phyloP scores from a whole-genome alignment of 192 early-diverging fungal species.

The Mortierella alpina region DNA sequence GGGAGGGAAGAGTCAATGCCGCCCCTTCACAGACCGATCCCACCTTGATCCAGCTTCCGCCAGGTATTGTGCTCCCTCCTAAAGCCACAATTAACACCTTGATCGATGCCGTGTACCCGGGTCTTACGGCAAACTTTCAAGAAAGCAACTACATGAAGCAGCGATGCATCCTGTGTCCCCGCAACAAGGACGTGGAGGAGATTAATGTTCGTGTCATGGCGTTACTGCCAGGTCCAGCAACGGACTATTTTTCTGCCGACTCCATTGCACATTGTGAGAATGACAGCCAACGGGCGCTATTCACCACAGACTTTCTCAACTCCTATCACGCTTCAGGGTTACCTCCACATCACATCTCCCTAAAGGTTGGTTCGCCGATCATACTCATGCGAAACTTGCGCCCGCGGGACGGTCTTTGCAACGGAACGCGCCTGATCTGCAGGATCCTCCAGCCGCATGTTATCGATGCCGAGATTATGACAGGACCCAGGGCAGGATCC shows the following conservation, averaged over 20 bases:
- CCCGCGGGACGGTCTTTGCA: slow-evolving; percentile 3
- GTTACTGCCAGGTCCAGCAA: background rate
- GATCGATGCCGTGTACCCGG: slow-evolving; percentile 22
- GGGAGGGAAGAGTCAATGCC: slow-evolving; percentile 1
- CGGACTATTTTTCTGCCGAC: background rate
- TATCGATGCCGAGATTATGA: slow-evolving; percentile 18
- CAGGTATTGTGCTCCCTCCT: slow-evolving; percentile 10
- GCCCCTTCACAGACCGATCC: background rate
- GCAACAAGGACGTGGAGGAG: slow-evolving; percentile 26
- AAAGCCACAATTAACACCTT: background rate
- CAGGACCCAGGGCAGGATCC: background rate
- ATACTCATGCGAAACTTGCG: slow-evolving; percentile 9
- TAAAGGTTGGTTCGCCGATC: slow-evolving; percentile 5
- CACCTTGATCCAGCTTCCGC: slow-evolving; percentile 7
- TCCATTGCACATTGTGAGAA: too few species aligned
- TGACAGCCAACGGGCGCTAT: too few species aligned
- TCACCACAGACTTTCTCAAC: slow-evolving; percentile 7
- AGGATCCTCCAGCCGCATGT: background rate
- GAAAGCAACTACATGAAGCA: slow-evolving; percentile 2
- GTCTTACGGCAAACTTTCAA: background rate
- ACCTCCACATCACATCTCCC: slow-evolving; percentile 9
- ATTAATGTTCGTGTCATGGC: slow-evolving; percentile 17
- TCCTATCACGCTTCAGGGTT: background rate
- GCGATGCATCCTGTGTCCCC: slow-evolving; percentile 14
- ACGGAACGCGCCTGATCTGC: slow-evolving; percentile 18